phyloP scores from a whole-genome alignment of 257 asterid species.

The Nicotiana otophora region DNA sequence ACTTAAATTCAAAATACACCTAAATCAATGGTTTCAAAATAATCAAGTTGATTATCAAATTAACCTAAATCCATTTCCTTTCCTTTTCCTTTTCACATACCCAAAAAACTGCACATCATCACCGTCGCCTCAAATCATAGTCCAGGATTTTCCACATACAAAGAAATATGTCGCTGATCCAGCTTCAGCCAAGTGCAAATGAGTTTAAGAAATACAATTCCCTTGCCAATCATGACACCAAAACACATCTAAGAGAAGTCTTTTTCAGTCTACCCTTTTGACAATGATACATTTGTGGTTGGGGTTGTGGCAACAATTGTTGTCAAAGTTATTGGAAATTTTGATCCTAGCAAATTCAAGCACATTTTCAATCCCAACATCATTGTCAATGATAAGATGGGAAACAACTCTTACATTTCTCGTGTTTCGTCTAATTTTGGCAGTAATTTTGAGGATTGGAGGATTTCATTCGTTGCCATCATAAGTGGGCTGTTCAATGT shows the following conservation, averaged over 20 bases:
- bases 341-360: conserved; percentile 33
- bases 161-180: not conserved
- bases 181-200: not conserved
- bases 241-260: not conserved
- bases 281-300: conserved; percentile 47
- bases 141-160: no score
- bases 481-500: conserved; percentile 67
- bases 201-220: not conserved
- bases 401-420: conserved; percentile 63
- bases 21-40: no score
- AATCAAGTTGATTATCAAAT: no score
- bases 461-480: conserved; percentile 52
- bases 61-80: no score
- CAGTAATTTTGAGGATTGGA: conserved; percentile 47
- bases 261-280: not conserved
- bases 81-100: no score
- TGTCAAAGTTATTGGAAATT: conserved; percentile 65
- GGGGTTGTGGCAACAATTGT: conserved; percentile 53
- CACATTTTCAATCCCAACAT: conserved; percentile 60
- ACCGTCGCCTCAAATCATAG: no score
- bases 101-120: no score
- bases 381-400: conserved; percentile 64
- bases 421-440: conserved; percentile 44
- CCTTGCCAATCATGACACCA: not conserved
- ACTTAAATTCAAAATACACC: no score